These are phyloP conservation scores for Cinnamomum micranthum DNA, from an alignment of 164 flowering plant species.

Conservation along the genomic window DNA sequence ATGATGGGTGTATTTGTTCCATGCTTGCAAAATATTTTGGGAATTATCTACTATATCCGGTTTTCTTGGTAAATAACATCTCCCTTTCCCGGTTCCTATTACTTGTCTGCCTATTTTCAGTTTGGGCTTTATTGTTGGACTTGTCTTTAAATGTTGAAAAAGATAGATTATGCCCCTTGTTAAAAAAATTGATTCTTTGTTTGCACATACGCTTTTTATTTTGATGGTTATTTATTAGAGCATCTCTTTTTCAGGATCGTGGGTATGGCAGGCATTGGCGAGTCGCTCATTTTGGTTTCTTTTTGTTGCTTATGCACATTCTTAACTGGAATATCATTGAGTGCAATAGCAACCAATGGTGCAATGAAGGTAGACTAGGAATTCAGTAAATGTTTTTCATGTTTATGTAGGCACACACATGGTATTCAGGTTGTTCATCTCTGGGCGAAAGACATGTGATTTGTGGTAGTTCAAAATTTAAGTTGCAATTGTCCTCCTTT, in stretches of 20 bases:
- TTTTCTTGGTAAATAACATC: conserved; percentile 75
- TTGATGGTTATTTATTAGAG: too few species aligned
- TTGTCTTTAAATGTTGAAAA: not conserved
- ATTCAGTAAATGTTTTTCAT: not conserved
- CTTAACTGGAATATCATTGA: conserved; percentile 79
- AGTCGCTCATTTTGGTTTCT: conserved; percentile 75
- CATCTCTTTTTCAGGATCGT: conserved; percentile 69
- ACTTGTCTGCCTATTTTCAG: not conserved
- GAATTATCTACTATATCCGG: conserved; percentile 94
- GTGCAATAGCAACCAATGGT: conserved; percentile 99
- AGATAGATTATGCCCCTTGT: too few species aligned
- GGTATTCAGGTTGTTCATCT: not conserved
- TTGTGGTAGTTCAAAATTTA: not conserved
- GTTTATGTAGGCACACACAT: not conserved
- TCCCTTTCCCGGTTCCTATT: not conserved
- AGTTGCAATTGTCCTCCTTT: not conserved
- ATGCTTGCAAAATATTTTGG: conserved; percentile 93
- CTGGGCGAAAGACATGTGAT: too few species aligned
- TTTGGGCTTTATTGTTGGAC: not conserved
- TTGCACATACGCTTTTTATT: not conserved
- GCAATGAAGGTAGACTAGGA: conserved; percentile 83
- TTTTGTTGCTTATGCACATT: conserved; percentile 92
- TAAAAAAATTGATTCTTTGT: not conserved
- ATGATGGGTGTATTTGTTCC: conserved; percentile 98
- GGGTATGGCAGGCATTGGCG: conserved; percentile 97